A percentile compares a stretch with the other conserved stretches of the same genome.
Conservation (phyloP, 495 filamentous ascomycete genomes). For the Geoglossum glabrum region DNA sequence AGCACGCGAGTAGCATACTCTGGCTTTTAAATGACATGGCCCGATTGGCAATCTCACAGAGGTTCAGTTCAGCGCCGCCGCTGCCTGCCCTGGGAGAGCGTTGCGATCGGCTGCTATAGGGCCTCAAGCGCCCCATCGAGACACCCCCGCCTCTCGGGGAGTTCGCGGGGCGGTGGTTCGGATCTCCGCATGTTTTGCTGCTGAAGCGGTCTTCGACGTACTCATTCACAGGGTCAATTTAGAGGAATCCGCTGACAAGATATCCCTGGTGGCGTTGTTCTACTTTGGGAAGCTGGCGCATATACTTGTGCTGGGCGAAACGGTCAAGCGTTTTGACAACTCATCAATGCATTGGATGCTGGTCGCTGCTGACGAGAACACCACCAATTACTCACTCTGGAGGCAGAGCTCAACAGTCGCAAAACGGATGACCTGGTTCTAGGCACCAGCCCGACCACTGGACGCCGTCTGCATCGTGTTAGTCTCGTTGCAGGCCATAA, state of each 20-base stretch:
- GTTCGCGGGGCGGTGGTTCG: background rate
- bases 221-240: background rate
- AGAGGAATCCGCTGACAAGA: background rate
- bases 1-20: background rate
- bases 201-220: background rate
- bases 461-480: conserved; percentile 2
- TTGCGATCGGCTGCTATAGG: background rate
- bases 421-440: background rate
- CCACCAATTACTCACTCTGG: conserved; percentile 6
- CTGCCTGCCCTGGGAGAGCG: background rate
- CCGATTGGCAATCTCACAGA: background rate
- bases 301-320: conserved; percentile 24
- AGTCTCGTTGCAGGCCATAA: background rate
- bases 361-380: conserved; percentile 19
- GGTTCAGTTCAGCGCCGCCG: background rate
- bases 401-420: background rate
- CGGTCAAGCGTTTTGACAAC: conserved; percentile 61
- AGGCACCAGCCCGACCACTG: background rate
- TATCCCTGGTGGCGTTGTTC: background rate
- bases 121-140: background rate
- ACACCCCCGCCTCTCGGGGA: background rate
- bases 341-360: conserved; percentile 65
- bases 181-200: background rate
- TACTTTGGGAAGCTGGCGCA: conserved; percentile 16
- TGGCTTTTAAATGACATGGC: conserved; percentile 1